phyloP scores from a whole-genome alignment of 352 stramenopile genomes.

The Phytophthora macrochlamydospora region DNA sequence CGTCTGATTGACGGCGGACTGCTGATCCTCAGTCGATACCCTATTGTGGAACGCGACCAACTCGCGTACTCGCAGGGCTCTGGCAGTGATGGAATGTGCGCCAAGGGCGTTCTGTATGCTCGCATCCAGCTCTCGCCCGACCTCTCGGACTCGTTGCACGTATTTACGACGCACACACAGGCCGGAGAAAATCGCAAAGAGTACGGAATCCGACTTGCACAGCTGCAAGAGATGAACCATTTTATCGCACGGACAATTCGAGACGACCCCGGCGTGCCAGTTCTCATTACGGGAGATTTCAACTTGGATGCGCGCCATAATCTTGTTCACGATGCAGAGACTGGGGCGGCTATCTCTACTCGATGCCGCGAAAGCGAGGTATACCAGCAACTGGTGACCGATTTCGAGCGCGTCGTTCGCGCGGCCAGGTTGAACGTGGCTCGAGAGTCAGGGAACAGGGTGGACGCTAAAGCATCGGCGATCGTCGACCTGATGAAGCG shows the following conservation, averaged over 20 bases:
- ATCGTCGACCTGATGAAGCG: slow-evolving; percentile 79
- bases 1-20: slow-evolving; percentile 78
- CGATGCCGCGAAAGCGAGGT: slow-evolving; percentile 60
- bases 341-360: slow-evolving; percentile 29
- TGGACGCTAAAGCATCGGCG: slow-evolving; percentile 14
- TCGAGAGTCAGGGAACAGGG: slow-evolving; percentile 11
- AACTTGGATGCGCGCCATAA: slow-evolving; percentile 84
- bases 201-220: slow-evolving; percentile 58
- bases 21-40: slow-evolving; percentile 83
- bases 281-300: slow-evolving; percentile 82
- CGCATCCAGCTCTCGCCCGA: slow-evolving; percentile 76
- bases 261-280: slow-evolving; percentile 52
- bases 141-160: slow-evolving; percentile 69
- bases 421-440: slow-evolving; percentile 31
- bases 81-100: slow-evolving; percentile 71
- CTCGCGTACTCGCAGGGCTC: slow-evolving; percentile 60
- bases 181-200: slow-evolving; percentile 56
- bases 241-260: slow-evolving; percentile 63
- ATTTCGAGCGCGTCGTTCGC: slow-evolving; percentile 51
- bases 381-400: slow-evolving; percentile 61
- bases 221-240: slow-evolving; percentile 65
- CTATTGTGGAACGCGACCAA: slow-evolving; percentile 74
- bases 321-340: slow-evolving; percentile 46
- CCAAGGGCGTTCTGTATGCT: slow-evolving; percentile 81
- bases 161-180: slow-evolving; percentile 90